Percentiles rank a stretch among this genome's conserved stretches.
These are phyloP conservation scores for Citrus mangshanensis DNA, from an alignment of 345 rosid species.

Conservation along the genomic window DNA sequence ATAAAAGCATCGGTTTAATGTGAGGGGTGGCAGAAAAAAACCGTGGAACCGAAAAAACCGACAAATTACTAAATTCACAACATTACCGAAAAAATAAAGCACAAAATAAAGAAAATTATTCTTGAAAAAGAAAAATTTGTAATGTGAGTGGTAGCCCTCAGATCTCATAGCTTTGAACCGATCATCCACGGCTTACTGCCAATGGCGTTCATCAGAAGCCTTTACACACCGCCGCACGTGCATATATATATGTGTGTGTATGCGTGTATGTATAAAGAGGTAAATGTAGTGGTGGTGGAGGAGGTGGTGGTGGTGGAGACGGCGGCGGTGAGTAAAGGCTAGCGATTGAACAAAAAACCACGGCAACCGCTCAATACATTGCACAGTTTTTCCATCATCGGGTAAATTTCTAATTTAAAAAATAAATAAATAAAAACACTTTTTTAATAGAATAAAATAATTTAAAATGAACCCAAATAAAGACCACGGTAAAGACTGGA, in stretches of 20 bases:
- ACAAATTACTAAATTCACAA: background rate
- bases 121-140: background rate
- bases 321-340: slow-evolving; percentile 10
- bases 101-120: background rate
- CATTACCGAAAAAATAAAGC: background rate
- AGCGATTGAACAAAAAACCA: slow-evolving; percentile 11
- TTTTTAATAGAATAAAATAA: no score
- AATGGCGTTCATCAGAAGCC: slow-evolving; percentile 29
- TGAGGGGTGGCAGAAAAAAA: no score
- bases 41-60: no score
- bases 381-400: slow-evolving; percentile 18
- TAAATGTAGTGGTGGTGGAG: background rate
- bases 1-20: no score
- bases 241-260: background rate
- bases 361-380: slow-evolving; percentile 23
- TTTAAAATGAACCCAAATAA: background rate
- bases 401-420: background rate
- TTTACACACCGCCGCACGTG: slow-evolving; percentile 13
- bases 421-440: no score
- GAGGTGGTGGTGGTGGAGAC: background rate
- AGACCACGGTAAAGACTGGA: background rate
- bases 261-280: background rate
- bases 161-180: slow-evolving; percentile 53
- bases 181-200: slow-evolving; percentile 32
- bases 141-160: slow-evolving; percentile 34